phyloP scores from a whole-genome alignment of 1,284 basidiomycete genomes.

The Tilletia walkeri region DNA sequence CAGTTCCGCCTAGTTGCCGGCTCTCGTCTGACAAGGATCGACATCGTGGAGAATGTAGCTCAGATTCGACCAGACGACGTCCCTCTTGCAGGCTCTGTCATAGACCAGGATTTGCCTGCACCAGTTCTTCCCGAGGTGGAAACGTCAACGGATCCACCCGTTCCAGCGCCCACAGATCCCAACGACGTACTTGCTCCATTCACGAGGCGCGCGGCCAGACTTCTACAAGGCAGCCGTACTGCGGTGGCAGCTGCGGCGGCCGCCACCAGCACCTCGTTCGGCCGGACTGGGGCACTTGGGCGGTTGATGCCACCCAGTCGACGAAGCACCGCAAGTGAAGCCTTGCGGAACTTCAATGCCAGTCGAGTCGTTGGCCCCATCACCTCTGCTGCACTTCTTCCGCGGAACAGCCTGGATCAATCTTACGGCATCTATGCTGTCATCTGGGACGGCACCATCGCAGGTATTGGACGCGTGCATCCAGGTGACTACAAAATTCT shows the following conservation, averaged over 20 bases:
- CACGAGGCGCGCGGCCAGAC: neutral
- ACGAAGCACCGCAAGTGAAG: neutral
- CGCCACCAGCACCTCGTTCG: neutral
- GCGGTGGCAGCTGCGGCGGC: neutral
- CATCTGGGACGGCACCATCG: constrained; percentile 14
- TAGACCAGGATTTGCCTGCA: neutral
- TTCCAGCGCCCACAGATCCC: neutral
- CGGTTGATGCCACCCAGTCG: constrained; percentile 3
- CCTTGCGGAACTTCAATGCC: neutral
- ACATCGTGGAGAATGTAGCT: constrained; percentile 9
- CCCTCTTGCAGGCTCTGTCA: neutral
- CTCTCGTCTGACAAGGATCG: constrained; percentile 2
- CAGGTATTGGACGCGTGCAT: constrained; percentile 3
- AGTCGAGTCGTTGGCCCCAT: neutral
- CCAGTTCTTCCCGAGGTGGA: neutral
- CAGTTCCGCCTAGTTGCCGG: constrained; percentile 19
- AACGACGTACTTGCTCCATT: constrained; percentile 4
- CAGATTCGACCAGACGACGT: constrained; percentile 1
- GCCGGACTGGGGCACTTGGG: neutral
- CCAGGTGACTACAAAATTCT: constrained; percentile 13
- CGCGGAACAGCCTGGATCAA: constrained; percentile 13
- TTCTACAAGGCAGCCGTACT: neutral
- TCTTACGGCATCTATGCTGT: constrained; percentile 17
- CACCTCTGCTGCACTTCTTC: constrained; percentile 3
- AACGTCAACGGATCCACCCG: constrained; percentile 3